Conservation (phyloP, 23 red algal species). For the Chondrus crispus region DNA sequence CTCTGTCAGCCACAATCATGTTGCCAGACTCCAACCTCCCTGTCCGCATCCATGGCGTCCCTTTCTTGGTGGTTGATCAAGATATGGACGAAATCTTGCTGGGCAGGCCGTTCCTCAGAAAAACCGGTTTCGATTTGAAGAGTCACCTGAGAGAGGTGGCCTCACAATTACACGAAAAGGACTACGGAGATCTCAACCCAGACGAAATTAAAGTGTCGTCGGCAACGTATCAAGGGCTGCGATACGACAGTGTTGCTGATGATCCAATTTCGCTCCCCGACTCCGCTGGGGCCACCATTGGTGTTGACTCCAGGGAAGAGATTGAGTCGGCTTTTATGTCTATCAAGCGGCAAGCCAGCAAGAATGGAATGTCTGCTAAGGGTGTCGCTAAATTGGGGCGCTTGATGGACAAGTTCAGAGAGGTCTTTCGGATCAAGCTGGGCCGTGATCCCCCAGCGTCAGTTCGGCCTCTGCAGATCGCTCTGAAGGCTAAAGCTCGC, state of each 20-base stretch:
- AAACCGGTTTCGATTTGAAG: background rate
- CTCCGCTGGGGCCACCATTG: background rate
- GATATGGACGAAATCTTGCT: background rate
- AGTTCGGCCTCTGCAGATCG: background rate
- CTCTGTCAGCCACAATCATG: background rate
- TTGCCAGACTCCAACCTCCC: background rate
- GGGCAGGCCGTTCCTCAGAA: background rate
- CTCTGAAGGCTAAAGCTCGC: background rate
- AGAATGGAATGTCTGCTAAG: background rate
- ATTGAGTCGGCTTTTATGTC: background rate
- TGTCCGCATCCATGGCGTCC: background rate
- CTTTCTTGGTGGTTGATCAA: background rate
- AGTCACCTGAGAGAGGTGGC: background rate
- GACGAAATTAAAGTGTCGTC: too few relatives aligned
- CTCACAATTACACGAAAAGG: too few relatives aligned
- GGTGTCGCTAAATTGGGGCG: background rate
- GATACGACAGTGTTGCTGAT: background rate
- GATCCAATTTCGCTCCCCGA: background rate
- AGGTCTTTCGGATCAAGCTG: background rate
- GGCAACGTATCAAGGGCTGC: too few relatives aligned
- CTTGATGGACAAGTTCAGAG: background rate
- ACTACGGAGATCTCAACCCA: too few relatives aligned
- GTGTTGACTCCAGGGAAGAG: background rate
- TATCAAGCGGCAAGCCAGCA: background rate
- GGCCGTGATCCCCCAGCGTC: background rate